Evolutionary conservation across 2,329 filamentous ascomycete species (phyloP).

Genomic region (Didymella sp.): DNA sequence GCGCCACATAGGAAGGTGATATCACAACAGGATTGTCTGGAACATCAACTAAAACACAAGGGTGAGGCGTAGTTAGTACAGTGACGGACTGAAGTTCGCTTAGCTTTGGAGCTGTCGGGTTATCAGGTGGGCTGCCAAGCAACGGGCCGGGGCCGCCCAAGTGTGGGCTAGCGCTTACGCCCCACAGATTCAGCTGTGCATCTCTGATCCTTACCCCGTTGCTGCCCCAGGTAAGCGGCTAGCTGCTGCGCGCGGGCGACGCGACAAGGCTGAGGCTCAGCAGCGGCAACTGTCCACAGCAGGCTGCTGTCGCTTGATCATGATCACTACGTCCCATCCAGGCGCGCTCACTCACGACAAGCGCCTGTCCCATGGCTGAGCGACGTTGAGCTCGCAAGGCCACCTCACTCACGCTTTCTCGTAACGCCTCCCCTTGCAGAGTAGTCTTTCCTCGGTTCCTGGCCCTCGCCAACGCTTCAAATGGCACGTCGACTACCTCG

Average conservation of each 20-base stretch:
- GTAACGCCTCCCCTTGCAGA: no score
- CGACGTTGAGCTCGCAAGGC: not conserved
- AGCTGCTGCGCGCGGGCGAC: not conserved
- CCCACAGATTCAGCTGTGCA: not conserved
- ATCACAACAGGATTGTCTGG: not conserved
- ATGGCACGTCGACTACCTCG: slow-evolving; percentile 6
- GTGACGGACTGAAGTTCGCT: not conserved
- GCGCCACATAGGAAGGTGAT: no score
- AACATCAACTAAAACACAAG: not conserved
- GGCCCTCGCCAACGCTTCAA: not conserved
- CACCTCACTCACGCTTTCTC: not conserved
- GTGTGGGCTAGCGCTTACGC: not conserved
- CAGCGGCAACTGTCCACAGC: not conserved
- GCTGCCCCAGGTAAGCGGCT: not conserved
- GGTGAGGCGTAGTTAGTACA: not conserved
- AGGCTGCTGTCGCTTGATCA: not conserved
- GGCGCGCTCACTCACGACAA: not conserved
- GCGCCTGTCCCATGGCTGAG: not conserved
- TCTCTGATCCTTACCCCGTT: not conserved
- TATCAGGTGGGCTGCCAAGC: not conserved
- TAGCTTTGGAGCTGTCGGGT: not conserved
- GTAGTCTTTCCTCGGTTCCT: not conserved
- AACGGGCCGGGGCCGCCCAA: not conserved
- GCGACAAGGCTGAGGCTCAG: not conserved
- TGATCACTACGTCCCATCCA: not conserved